A percentile compares a stretch with the other conserved stretches of the same genome.
These are phyloP conservation scores for Brassica incana DNA, from an alignment of 345 rosid species.

Conservation along the genomic window DNA sequence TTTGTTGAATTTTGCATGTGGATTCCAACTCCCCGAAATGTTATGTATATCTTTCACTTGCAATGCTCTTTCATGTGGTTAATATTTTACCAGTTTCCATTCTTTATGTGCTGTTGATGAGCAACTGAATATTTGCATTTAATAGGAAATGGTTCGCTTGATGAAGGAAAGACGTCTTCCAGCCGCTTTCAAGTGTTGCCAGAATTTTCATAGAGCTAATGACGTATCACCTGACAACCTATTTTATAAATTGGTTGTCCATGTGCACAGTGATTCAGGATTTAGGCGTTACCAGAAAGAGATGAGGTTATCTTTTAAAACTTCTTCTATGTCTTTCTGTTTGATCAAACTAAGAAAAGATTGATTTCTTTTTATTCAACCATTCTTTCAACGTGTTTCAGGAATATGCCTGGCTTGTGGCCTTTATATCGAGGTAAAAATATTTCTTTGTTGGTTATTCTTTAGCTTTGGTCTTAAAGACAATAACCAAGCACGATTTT, in stretches of 20 bases:
- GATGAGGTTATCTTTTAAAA: constrained; percentile 64
- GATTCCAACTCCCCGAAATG: neutral
- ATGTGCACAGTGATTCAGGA: constrained; percentile 80
- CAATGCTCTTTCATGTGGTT: constrained; percentile 10
- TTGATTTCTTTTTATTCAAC: constrained; percentile 23
- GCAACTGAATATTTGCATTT: constrained; percentile 9
- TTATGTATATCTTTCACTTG: constrained; percentile 18
- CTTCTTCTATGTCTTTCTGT: constrained; percentile 4
- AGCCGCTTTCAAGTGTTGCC: constrained; percentile 84
- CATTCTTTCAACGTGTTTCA: constrained; percentile 37
- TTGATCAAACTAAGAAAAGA: constrained; percentile 27
- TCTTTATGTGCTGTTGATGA: constrained; percentile 16
- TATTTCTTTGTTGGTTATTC: constrained; percentile 1
- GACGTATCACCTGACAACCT: constrained; percentile 68
- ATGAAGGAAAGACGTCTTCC: constrained; percentile 80
- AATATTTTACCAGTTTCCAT: neutral
- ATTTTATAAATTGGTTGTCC: constrained; percentile 86
- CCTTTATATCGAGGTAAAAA: constrained; percentile 93
- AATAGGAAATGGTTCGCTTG: constrained; percentile 88
- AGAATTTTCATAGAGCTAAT: constrained; percentile 70
- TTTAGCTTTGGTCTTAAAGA: neutral
- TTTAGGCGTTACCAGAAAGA: constrained; percentile 94
- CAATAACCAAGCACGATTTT: constrained; percentile 17
- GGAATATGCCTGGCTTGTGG: constrained; percentile 83
- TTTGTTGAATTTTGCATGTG: constrained; percentile 9